phyloP scores from a whole-genome alignment of 345 rosid species.

The Salix dunnii region DNA sequence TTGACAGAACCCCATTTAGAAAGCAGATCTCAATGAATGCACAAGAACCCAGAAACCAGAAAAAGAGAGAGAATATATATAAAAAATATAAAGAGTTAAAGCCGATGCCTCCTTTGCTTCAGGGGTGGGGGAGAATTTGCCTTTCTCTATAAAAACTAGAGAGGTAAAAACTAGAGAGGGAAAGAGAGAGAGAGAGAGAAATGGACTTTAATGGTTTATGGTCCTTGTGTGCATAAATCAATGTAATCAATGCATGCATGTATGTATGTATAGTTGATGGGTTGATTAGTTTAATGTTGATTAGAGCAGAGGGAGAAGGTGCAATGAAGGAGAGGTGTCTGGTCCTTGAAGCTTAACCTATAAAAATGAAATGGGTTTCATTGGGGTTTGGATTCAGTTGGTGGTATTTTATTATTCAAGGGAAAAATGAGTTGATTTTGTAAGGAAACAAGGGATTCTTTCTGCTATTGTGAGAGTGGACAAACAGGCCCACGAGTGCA shows the following conservation, averaged over 20 bases:
- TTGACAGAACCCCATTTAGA: constrained; percentile 32
- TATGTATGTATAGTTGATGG: neutral
- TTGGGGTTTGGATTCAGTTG: constrained; percentile 2
- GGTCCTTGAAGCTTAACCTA: neutral
- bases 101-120: constrained; percentile 45
- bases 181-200: neutral
- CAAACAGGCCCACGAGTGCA: neutral
- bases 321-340: neutral
- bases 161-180: neutral
- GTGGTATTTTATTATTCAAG: neutral
- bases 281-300: neutral
- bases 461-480: constrained; percentile 7
- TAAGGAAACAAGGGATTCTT: constrained; percentile 7
- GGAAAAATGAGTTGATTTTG: neutral
- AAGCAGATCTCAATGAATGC: constrained; percentile 48
- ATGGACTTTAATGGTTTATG: neutral
- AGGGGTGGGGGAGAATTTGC: constrained; percentile 38
- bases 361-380: neutral
- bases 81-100: constrained; percentile 19
- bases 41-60: constrained; percentile 40
- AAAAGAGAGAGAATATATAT: constrained; percentile 16
- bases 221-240: neutral
- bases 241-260: neutral
- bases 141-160: neutral
- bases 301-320: neutral